Evolutionary conservation across 768 basidiomycete genomes (phyloP), one percentile per base, ranked within the genome.

Genomic region (Pisolithus marmoratus): DNA sequence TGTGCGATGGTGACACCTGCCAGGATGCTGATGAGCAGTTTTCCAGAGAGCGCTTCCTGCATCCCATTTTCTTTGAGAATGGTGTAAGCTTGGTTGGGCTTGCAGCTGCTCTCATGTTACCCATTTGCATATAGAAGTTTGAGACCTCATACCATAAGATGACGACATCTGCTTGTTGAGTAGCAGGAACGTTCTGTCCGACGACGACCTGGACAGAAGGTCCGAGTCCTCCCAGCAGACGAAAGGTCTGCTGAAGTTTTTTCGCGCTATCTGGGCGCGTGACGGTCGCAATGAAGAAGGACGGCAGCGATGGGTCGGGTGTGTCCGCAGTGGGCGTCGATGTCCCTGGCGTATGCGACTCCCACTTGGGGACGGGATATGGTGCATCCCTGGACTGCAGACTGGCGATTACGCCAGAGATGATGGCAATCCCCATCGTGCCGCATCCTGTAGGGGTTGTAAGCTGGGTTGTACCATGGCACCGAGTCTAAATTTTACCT

Each of bases 371-470:
- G 23, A 61, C 41, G 52, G 63, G 54, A 45, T 49, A 53, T n/a
- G 52, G 44, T 44, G 63, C 57, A 46, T 48, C 71, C 63, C 54
- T 77, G 63, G 77, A 63, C 46, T 92, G 80, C 40, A 97, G 81
- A 63, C 90, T 90, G 56, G 85, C 81, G 47, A 96, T 74, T 38
- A 97, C 88, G 42, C 96, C 96, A 22, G 95, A 94, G 46, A 94
- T 80, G 66, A 99, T 80, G 53, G 96, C 94, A 60, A 97, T 72
- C 52, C 96, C 96, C 96, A 99, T 98, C 11, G 95, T 98, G 52
- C 96, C 96, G 69, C 96, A 98, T 77, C 95, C 96, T 86, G 52
- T 55, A 51, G 23, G 49, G 60, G 50, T 55, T 47, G 47, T 57
- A 56, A 53, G 43, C 60, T 50, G 52, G 50, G 49, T 48, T 34